phyloP scores from a whole-genome alignment of 2,329 filamentous ascomycete genomes.

The Aspergillus latus region DNA sequence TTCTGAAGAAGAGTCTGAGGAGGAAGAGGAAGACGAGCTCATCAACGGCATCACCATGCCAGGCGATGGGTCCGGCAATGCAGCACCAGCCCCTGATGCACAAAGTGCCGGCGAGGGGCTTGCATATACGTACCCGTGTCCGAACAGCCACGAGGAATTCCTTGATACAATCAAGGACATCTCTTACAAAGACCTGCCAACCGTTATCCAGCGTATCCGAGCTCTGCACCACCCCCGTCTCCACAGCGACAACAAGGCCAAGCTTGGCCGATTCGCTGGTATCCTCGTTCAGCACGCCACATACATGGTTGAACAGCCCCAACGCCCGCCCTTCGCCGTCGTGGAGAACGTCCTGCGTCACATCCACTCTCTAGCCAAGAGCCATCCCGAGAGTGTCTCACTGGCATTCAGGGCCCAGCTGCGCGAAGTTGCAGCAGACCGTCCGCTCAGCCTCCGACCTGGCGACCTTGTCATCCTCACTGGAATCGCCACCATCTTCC shows the following conservation, averaged over 20 bases:
- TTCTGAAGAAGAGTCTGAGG: constrained; percentile 55
- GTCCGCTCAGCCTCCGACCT: constrained; percentile 52
- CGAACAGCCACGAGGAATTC: constrained; percentile 73
- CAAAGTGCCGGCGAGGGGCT: constrained; percentile 53
- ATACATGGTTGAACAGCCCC: constrained; percentile 54
- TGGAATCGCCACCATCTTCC: constrained; percentile 80
- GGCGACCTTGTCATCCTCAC: constrained; percentile 83
- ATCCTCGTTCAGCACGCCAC: constrained; percentile 56
- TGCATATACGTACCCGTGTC: constrained; percentile 84
- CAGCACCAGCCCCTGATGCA: constrained; percentile 37
- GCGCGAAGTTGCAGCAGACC: constrained; percentile 52
- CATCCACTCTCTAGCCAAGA: constrained; percentile 87
- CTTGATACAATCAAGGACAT: constrained; percentile 63
- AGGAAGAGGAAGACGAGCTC: constrained; percentile 67
- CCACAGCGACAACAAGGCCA: constrained; percentile 78
- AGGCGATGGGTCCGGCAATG: constrained; percentile 18
- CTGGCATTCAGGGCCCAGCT: constrained; percentile 76
- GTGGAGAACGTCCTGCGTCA: constrained; percentile 83
- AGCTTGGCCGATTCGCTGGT: constrained; percentile 60
- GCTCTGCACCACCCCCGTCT: constrained; percentile 90
- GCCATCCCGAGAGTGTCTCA: constrained; percentile 75
- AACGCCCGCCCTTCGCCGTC: constrained; percentile 61
- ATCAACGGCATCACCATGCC: constrained; percentile 63
- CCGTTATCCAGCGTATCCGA: constrained; percentile 83
- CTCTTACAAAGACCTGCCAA: constrained; percentile 67